These are phyloP conservation scores for Globisporangium acanthophoron DNA, from an alignment of 352 stramenopile genomes.

Conservation along the genomic window DNA sequence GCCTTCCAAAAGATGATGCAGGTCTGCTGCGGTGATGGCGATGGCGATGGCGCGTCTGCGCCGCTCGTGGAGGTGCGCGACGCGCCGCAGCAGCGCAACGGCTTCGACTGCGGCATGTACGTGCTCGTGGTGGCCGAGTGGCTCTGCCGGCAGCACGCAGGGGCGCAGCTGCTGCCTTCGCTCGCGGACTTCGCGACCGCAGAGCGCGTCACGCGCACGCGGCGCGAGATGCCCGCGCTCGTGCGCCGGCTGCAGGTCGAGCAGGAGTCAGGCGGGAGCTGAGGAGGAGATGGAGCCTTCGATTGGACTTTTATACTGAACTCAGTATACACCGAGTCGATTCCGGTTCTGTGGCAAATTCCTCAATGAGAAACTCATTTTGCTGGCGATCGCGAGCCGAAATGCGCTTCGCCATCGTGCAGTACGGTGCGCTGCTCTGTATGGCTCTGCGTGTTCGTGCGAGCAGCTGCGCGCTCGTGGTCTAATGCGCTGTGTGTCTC, in stretches of 20 bases:
- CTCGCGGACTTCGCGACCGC: conserved; percentile 52
- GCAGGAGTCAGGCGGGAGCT: neutral
- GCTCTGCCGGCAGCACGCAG: conserved; percentile 28
- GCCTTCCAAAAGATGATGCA: conserved; percentile 40
- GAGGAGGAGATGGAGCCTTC: neutral
- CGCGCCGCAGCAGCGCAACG: conserved; percentile 66
- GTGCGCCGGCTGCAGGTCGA: conserved; percentile 20
- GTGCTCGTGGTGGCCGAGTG: conserved; percentile 65
- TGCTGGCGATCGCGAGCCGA: neutral
- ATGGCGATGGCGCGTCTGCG: neutral
- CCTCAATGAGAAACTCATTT: neutral
- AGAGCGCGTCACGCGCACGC: conserved; percentile 36
- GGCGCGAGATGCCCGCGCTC: conserved; percentile 41
- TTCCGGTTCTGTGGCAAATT: neutral
- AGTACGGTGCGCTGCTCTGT: conserved; percentile 50
- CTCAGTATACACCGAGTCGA: neutral
- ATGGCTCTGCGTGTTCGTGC: neutral
- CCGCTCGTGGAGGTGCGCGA: conserved; percentile 27
- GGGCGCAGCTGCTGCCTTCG: neutral
- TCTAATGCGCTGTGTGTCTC: no score
- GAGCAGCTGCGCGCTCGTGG: no score
- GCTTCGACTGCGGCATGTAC: conserved; percentile 81
- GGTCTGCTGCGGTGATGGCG: neutral
- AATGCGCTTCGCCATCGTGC: conserved; percentile 74
- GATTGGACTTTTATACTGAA: no score